Evolutionary conservation across 768 basidiomycete genomes (phyloP), one percentile per base, ranked within the genome.

Genomic region (Suillus discolor): DNA sequence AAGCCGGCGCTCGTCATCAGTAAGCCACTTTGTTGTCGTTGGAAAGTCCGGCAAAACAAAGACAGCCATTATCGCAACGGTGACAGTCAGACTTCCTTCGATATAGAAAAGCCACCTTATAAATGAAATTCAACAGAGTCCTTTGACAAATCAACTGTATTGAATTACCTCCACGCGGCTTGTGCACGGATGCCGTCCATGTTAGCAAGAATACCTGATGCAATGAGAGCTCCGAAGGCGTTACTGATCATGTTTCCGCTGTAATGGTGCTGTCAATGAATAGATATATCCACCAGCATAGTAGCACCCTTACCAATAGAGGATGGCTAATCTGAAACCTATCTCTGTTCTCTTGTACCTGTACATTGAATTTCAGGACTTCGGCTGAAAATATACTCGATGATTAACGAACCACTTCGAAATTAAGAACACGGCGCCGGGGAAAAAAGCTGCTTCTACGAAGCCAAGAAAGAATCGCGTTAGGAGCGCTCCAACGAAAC

Each of bases 391-490:
- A 70, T 53, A 18, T 74, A 28, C 51, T 53, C 73, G 6, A 76
- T 72, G 60, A 75, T 23, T 68, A 72, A 69, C 75, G 36, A 8
- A 75, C 71, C 71, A 74, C 57, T 77, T 79, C 15, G 77, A 77
- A 31, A 79, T 67, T 13, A 80, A 54, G 69, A 79, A 80, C 16
- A 85, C 67, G 20, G 82, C 80, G 7, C 82, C 82, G 42, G 82
- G 81, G 64, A 80, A 79, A 68, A 82, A 84, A 20, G 79, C 78
- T 4, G 78, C 81, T 64, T 85, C 84, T 59, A 85, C 79, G 66
- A 87, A 84, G 55, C 84, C 85, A 3, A 87, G 75, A 72, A 82
- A 83, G 71, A 87, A 86, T 18, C 85, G 79, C 9, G 80, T 82
- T 15, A 82, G 68, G 15, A 84, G 66, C 12, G 79, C 79, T 28